A percentile compares a stretch with the other conserved stretches of the same genome.
These are phyloP conservation scores for Fusarium chaquense DNA, from an alignment of 2,329 filamentous ascomycete species.

Conservation along the genomic window DNA sequence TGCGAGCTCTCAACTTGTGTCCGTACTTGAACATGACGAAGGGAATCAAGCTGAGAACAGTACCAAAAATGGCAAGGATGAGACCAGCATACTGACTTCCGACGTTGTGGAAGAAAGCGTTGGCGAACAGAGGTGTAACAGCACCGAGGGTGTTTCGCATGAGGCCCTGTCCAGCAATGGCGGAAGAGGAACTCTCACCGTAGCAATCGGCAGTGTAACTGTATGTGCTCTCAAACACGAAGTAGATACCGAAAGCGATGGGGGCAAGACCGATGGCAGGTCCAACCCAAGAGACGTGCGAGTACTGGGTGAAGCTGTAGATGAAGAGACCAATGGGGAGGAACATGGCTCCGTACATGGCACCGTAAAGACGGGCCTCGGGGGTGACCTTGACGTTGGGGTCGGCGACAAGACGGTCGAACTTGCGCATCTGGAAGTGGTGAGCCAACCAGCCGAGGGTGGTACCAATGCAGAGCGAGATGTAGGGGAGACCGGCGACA, in stretches of 20 bases:
- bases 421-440: conserved; percentile 41
- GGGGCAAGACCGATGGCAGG: conserved; percentile 37
- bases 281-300: conserved; percentile 35
- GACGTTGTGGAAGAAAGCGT: conserved; percentile 41
- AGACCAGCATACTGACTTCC: conserved; percentile 41
- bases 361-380: conserved; percentile 40
- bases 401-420: conserved; percentile 35
- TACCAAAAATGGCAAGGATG: conserved; percentile 38
- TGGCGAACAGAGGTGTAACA: conserved; percentile 40
- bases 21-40: conserved; percentile 43
- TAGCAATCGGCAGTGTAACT: conserved; percentile 43
- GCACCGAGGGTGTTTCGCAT: conserved; percentile 42
- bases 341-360: conserved; percentile 42
- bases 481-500: conserved; percentile 38
- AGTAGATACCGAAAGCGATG: conserved; percentile 41
- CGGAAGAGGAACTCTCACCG: conserved; percentile 39
- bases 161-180: conserved; percentile 39
- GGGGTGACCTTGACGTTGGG: conserved; percentile 39
- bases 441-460: conserved; percentile 40
- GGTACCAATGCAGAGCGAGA: conserved; percentile 38
- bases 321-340: conserved; percentile 41
- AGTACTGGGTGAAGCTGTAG: conserved; percentile 42
- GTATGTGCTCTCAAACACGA: conserved; percentile 41
- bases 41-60: conserved; percentile 36
- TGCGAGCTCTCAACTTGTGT: conserved; percentile 37